Base-by-base conservation (phyloP, 2,329 filamentous ascomycete genomes). In the Cytospora piceae region DNA sequence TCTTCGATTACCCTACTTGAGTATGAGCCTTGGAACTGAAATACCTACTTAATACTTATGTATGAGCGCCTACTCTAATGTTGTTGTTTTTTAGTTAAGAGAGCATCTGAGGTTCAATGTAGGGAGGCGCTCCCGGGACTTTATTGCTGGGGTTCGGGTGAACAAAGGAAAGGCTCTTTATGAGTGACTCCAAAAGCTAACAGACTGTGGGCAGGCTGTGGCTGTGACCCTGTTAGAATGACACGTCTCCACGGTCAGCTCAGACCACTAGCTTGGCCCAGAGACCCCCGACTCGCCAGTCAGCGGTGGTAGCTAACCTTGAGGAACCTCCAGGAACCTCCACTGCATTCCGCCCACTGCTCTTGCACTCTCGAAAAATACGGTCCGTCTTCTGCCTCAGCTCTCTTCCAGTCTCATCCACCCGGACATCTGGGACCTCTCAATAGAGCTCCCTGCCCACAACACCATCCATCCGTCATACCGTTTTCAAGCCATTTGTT, bases 371-470 rank as follows among this genome's bases (percentile, higher is more conserved):
- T 66, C 63, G 51, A 49, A 63, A 68, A 68, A 61, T 66, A 51
- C 63, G 57, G 63, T 61, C 63, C 59, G 46, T 58, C 53, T 58
- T 62, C 66, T 62, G 51, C 51, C 57, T 65, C 61, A 63, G 61
- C 56, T 57, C 39, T 68, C 72, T 69, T 69, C 72, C 46, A 49
- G 46, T 72, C 71, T 70, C 72, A 72, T 71, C 73, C 72, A 73
- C 72, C 72, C 71, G 69, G 56, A 73, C 70, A 69, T 71, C 69
- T 69, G 72, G 67, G 70, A 69, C 69, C 69, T 71, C 68, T 67
- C 66, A 69, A 63, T 54, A 63, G 62, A 51, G 55, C 67, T 67
- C 67, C 70, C 70, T 66, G 59, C 55, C 67, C 68, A 69, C 66
- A 72, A 69, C 72, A 68, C 58, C 62, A 65, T 63, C 63, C 46